A percentile compares a stretch with the other conserved stretches of the same genome.
phyloP scores from a whole-genome alignment of 129 eudicot genomes.

The Rutidosis leptorrhynchoides region DNA sequence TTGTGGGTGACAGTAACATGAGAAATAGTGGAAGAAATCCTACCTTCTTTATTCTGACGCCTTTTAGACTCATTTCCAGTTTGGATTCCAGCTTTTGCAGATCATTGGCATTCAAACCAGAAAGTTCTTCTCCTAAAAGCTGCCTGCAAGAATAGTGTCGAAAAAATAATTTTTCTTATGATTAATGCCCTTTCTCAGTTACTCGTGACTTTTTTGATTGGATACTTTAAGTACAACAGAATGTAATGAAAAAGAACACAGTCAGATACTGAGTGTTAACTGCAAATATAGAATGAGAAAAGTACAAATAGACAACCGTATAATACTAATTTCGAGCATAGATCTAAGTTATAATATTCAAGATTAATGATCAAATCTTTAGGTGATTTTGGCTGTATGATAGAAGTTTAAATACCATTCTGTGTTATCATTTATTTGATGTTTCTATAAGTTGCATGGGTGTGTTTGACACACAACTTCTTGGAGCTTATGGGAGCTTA shows the following conservation, averaged over 20 bases:
- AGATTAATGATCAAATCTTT: neutral
- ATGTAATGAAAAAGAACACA: neutral
- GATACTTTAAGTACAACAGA: neutral
- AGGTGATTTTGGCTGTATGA: neutral
- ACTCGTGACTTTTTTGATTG: neutral
- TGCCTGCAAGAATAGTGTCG: constrained; percentile 45
- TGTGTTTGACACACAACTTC: no score
- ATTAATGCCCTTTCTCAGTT: constrained; percentile 1
- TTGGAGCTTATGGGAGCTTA: no score
- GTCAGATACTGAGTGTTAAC: neutral
- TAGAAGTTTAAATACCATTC: neutral
- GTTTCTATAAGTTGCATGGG: neutral
- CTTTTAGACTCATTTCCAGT: constrained; percentile 56
- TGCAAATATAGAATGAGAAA: neutral
- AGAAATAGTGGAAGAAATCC: neutral
- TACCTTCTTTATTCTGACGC: constrained; percentile 64
- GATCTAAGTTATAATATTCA: neutral
- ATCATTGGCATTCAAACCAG: constrained; percentile 55
- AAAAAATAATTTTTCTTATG: neutral
- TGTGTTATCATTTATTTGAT: neutral
- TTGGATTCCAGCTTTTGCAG: constrained; percentile 56
- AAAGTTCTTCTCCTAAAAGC: constrained; percentile 69
- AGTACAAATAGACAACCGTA: neutral
- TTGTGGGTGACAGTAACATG: constrained; percentile 1
- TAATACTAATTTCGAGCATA: neutral